phyloP scores from a whole-genome alignment of 139 green algal species.

The Mesotaenium endlicherianum region DNA sequence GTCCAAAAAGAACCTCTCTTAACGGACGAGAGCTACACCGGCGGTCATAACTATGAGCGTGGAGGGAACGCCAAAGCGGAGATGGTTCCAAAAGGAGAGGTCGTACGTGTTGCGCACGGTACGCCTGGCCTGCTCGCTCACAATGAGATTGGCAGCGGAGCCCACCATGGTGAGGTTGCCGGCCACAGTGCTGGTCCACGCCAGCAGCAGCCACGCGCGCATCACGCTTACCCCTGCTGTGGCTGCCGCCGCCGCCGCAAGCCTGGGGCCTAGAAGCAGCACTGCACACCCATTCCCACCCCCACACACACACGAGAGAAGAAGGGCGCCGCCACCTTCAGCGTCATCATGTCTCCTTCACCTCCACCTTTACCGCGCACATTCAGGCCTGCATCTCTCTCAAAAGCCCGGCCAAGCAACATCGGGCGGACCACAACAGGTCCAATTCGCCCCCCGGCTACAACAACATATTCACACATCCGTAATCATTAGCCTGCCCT shows the following conservation, averaged over 20 bases:
- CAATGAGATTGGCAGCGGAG: slow-evolving; percentile 27
- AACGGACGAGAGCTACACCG: not conserved
- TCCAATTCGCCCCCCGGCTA: no score
- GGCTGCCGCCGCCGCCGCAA: slow-evolving; percentile 11
- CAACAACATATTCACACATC: no score
- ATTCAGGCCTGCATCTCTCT: no score
- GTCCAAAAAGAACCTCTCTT: no score
- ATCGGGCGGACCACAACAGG: no score
- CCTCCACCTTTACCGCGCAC: no score
- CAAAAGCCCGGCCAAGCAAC: no score
- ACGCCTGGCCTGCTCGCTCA: slow-evolving; percentile 8
- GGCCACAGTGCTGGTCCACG: slow-evolving; percentile 24
- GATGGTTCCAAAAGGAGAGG: slow-evolving; percentile 23
- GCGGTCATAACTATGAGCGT: slow-evolving; percentile 7
- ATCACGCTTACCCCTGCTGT: slow-evolving; percentile 7
- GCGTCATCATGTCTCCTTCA: no score
- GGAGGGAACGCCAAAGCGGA: slow-evolving; percentile 22
- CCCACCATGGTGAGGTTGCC: slow-evolving; percentile 22
- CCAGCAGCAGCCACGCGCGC: slow-evolving; percentile 17
- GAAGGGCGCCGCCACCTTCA: not conserved
- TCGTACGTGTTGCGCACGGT: not conserved
- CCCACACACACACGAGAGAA: not conserved
- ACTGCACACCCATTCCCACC: not conserved
- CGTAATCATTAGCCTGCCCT: no score
- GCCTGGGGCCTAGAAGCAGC: not conserved